Base-by-base conservation (phyloP, 441 rosid species). In the Adansonia grandidieri region DNA sequence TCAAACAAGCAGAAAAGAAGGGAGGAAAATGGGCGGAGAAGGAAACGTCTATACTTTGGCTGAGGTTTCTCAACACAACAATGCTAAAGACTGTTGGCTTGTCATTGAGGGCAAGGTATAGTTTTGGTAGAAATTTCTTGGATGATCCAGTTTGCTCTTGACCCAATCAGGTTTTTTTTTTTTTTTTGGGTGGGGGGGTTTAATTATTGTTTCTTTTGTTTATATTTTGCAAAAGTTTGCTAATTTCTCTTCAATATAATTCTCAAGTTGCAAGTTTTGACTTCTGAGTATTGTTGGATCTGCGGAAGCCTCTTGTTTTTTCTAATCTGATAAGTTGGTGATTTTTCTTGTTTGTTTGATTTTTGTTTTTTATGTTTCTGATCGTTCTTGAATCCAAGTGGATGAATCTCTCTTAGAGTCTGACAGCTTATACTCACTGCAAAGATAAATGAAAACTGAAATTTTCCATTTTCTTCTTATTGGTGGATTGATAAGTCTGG, bases 81-180 rank as follows among this genome's bases (percentile, higher is more conserved):
- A 20, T 82, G 20, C 72, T 53, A 74, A 92, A 71, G 97, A 95
- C 62, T 95, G 97, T 68, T 95, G 96, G 97, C 97, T 95, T 74
- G 86, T 93, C 81, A 91, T 95, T 78, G 85, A 86, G 14, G 96
- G 93, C 83, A 93, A 91, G 98, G 97, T 95, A 83, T 14, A 0
- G 9, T 11, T 68, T 44, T 10, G 40, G 20, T 47, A 73, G 71
- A 3, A 50, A 14, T 61, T 76, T 74, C 0, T 28, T 32, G 24
- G 15, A 44, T 10, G 24, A 53, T 63, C 64, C 61, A 73, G 14
- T 62, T 57, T 44, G 73, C 32, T 42, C 8, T 42, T 42, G 45
- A 42, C 45, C 45, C 45, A 42, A 42, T 11, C 6, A 20, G 32
- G 13, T 9, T 10, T 60, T 20, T 11, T 24, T 22, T 24, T 62